Conservation (phyloP, 305 asterid species). For the Caryopteris hybrid region DNA sequence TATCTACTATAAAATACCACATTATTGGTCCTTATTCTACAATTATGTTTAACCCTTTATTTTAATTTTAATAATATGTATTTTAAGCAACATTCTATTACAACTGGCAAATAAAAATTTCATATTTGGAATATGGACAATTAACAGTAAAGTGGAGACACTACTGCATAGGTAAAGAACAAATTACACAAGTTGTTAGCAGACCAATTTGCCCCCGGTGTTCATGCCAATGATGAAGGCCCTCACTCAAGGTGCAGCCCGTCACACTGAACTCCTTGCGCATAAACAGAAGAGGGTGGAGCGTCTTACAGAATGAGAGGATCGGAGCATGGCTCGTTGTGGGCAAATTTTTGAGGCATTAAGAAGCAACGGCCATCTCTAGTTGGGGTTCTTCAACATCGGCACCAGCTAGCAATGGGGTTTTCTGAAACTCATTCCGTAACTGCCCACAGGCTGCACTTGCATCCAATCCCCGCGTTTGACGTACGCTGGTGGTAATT, state of each 20-base stretch:
- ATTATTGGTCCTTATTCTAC: too few species aligned
- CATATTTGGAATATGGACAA: background rate
- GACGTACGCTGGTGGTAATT: constrained; percentile 78
- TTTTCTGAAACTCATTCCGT: constrained; percentile 84
- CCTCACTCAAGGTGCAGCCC: background rate
- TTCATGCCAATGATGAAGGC: background rate
- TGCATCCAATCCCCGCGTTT: constrained; percentile 94
- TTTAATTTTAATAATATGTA: too few species aligned
- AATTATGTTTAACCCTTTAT: too few species aligned
- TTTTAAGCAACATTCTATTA: too few species aligned
- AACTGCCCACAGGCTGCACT: constrained; percentile 97
- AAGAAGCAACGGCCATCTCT: constrained; percentile 50
- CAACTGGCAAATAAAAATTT: too few species aligned
- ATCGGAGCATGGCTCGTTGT: background rate
- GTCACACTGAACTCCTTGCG: background rate
- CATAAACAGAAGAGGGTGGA: background rate
- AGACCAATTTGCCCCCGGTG: background rate
- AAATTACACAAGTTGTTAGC: background rate
- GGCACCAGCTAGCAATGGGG: constrained; percentile 45
- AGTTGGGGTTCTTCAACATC: constrained; percentile 35
- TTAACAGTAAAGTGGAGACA: background rate
- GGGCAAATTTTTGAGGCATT: constrained; percentile 8
- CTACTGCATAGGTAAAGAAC: too few species aligned
- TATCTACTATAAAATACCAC: too few species aligned
- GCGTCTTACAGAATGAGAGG: background rate